Evolutionary conservation across 2,329 filamentous ascomycete genomes (phyloP).

Genomic region (Ophiosphaerella korrae): DNA sequence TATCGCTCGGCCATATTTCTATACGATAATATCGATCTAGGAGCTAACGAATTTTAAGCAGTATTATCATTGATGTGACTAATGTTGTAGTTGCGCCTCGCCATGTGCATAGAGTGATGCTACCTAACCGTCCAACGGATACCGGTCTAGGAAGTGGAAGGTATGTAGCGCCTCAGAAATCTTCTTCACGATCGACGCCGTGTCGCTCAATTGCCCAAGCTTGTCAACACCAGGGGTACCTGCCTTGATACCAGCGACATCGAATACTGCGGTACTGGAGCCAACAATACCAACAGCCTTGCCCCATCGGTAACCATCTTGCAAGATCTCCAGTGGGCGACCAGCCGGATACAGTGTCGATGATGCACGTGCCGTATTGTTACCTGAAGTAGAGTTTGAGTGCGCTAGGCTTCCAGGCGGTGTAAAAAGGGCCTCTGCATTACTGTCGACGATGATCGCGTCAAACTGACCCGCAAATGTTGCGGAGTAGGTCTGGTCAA

Average conservation of each 20-base stretch:
- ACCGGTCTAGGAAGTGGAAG: slow-evolving; percentile 71
- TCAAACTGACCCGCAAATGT: slow-evolving; percentile 68
- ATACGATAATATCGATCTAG: not conserved
- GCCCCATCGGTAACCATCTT: slow-evolving; percentile 69
- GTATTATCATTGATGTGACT: no score
- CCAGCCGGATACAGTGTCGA: slow-evolving; percentile 67
- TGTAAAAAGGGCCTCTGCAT: slow-evolving; percentile 62
- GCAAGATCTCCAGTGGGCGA: slow-evolving; percentile 67
- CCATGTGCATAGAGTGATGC: not conserved
- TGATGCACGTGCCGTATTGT: slow-evolving; percentile 22
- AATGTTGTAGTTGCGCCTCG: no score
- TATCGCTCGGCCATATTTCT: not conserved
- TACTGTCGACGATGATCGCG: slow-evolving; percentile 65
- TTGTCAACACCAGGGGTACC: slow-evolving; percentile 47
- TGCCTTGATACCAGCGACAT: slow-evolving; percentile 52
- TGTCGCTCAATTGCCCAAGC: slow-evolving; percentile 13
- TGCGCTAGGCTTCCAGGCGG: slow-evolving; percentile 28
- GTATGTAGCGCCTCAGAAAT: slow-evolving; percentile 60
- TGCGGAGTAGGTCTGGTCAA: slow-evolving; percentile 68
- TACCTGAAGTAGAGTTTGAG: slow-evolving; percentile 35
- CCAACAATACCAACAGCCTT: slow-evolving; percentile 71
- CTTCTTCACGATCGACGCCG: slow-evolving; percentile 21
- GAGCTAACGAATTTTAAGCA: no score
- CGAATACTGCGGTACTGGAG: slow-evolving; percentile 46
- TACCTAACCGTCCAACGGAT: slow-evolving; percentile 58